phyloP scores from a whole-genome alignment of 306 rosid genomes.

The Cicer judaicum region DNA sequence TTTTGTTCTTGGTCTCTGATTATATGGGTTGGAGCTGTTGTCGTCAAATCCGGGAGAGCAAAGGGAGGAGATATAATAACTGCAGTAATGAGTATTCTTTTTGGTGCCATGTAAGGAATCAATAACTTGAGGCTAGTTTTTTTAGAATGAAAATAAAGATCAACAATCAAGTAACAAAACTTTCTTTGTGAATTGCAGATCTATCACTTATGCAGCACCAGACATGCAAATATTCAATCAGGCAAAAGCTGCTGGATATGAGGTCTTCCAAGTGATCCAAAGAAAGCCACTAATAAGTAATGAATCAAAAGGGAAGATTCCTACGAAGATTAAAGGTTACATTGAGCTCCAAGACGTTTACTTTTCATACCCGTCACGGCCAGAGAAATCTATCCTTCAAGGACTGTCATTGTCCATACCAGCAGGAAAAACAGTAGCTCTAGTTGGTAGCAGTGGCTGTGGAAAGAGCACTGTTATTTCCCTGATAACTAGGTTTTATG shows the following conservation, averaged over 20 bases:
- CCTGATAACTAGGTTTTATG: constrained; percentile 76
- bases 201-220: constrained; percentile 87
- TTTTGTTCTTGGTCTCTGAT: constrained; percentile 87
- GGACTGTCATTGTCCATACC: constrained; percentile 77
- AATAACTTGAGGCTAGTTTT: neutral
- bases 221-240: constrained; percentile 90
- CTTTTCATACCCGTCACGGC: constrained; percentile 81
- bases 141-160: neutral
- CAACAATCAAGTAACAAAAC: neutral
- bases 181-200: constrained; percentile 52
- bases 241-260: constrained; percentile 87
- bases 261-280: constrained; percentile 78
- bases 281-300: constrained; percentile 67
- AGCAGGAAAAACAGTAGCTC: constrained; percentile 76
- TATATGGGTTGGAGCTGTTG: constrained; percentile 86
- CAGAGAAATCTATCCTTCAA: constrained; percentile 66
- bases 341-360: constrained; percentile 60
- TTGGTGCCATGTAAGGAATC: constrained; percentile 82
- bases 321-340: constrained; percentile 55
- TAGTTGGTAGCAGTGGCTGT: constrained; percentile 94
- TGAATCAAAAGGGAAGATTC: constrained; percentile 54
- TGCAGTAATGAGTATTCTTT: constrained; percentile 91
- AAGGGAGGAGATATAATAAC: constrained; percentile 72
- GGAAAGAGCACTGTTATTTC: constrained; percentile 95
- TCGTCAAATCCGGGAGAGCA: constrained; percentile 65